A percentile compares a stretch with the other conserved stretches of the same genome.
Evolutionary conservation across 2,329 filamentous ascomycete genomes (phyloP).

Genomic region (Aspergillus sp.): DNA sequence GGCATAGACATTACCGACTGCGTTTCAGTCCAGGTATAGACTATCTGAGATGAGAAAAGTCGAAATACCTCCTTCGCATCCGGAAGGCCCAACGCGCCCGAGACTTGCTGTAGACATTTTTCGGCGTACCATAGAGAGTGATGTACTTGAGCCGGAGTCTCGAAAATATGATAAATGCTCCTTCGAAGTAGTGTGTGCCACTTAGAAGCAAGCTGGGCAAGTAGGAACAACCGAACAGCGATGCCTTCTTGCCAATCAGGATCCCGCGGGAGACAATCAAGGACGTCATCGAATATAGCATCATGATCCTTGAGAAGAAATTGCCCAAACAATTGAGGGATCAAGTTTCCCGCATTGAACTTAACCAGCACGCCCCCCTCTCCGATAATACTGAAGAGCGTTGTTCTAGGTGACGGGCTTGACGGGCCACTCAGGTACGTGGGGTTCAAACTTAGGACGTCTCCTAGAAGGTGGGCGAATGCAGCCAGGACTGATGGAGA

Average conservation of each 20-base stretch:
- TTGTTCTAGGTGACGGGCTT: conserved; percentile 66
- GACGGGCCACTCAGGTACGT: conserved; percentile 63
- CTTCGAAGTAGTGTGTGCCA: conserved; percentile 86
- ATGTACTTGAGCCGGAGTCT: conserved; percentile 74
- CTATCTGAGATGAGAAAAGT: conserved; percentile 82
- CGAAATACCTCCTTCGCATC: conserved; percentile 72
- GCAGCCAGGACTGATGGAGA: conserved; percentile 68
- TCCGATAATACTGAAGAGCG: conserved; percentile 70
- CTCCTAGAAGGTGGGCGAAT: conserved; percentile 68
- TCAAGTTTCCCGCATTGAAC: conserved; percentile 67
- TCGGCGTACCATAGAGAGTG: conserved; percentile 68
- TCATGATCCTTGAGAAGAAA: conserved; percentile 84
- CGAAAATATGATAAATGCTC: conserved; percentile 92
- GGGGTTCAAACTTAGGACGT: conserved; percentile 65
- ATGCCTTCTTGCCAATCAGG: conserved; percentile 75
- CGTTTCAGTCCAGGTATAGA: conserved; percentile 83
- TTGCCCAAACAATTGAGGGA: conserved; percentile 74
- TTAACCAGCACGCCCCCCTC: conserved; percentile 70
- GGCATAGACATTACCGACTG: conserved; percentile 72
- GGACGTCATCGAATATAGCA: conserved; percentile 77
- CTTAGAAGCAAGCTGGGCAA: conserved; percentile 73
- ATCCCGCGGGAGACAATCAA: conserved; percentile 75
- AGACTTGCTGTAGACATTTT: conserved; percentile 67
- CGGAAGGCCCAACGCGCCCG: conserved; percentile 62
- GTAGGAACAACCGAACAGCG: conserved; percentile 73